phyloP scores from a whole-genome alignment of 2,329 filamentous ascomycete species.

The Monascus ruber region DNA sequence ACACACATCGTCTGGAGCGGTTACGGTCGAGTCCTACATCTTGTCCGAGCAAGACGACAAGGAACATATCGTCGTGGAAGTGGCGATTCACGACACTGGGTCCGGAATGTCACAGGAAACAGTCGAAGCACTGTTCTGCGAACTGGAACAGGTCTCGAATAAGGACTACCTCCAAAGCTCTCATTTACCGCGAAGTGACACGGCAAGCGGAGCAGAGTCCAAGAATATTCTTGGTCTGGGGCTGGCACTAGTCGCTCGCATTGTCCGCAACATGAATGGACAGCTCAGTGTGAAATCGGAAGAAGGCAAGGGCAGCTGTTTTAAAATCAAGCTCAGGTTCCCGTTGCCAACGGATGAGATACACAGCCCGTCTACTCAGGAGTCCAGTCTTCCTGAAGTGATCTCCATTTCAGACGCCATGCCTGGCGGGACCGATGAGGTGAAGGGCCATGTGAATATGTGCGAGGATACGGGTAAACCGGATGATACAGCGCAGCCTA shows the following conservation, averaged over 20 bases:
- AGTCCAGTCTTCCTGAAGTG: slow-evolving; percentile 11
- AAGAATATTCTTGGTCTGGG: slow-evolving; percentile 61
- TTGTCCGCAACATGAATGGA: slow-evolving; percentile 81
- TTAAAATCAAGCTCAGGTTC: slow-evolving; percentile 70
- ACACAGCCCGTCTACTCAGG: not conserved
- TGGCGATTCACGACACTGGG: slow-evolving; percentile 66
- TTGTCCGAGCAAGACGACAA: slow-evolving; percentile 33
- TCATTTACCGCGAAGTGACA: slow-evolving; percentile 14
- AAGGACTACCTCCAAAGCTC: slow-evolving; percentile 37
- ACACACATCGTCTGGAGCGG: slow-evolving; percentile 56
- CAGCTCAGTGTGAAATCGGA: slow-evolving; percentile 77
- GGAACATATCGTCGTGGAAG: slow-evolving; percentile 55
- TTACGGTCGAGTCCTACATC: slow-evolving; percentile 61
- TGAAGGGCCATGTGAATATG: not conserved
- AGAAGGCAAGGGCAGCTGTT: slow-evolving; percentile 68
- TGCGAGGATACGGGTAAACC: not conserved
- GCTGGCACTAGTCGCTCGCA: slow-evolving; percentile 76
- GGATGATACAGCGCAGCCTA: not conserved
- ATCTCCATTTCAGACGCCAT: not conserved
- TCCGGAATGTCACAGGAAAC: slow-evolving; percentile 48
- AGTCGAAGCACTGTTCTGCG: slow-evolving; percentile 49
- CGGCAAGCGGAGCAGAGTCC: slow-evolving; percentile 20
- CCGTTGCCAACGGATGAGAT: slow-evolving; percentile 41
- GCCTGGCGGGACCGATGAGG: not conserved
- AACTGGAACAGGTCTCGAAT: slow-evolving; percentile 54